phyloP scores from a whole-genome alignment of 306 rosid genomes.

The Begonia peltatifolia region DNA sequence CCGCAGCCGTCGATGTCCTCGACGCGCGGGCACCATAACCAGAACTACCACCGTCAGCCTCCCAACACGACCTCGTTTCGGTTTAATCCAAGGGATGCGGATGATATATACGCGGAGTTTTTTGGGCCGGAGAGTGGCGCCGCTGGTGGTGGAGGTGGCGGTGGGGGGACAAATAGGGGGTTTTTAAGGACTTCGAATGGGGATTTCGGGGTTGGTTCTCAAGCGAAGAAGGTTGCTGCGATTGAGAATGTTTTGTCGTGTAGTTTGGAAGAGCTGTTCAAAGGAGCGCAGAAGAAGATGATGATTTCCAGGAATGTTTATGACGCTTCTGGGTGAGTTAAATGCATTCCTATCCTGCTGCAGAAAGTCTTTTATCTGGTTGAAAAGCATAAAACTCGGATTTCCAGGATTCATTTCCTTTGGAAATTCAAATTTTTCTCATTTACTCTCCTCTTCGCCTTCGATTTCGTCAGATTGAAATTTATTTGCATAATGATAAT shows the following conservation, averaged over 20 bases:
- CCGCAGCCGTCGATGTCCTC: constrained; percentile 22
- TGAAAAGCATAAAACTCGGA: too few species aligned
- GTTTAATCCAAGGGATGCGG: constrained; percentile 56
- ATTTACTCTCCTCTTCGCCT: too few species aligned
- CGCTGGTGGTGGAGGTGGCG: constrained; percentile 7
- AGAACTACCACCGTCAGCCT: constrained; percentile 24
- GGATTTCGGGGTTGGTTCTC: constrained; percentile 11
- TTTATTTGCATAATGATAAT: too few species aligned
- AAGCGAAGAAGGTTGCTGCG: constrained; percentile 40
- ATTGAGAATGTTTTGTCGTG: constrained; percentile 56
- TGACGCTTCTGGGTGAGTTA: constrained; percentile 52
- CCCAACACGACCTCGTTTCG: constrained; percentile 28
- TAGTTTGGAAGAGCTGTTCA: constrained; percentile 77
- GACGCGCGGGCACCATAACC: constrained; percentile 12
- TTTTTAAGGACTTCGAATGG: constrained; percentile 41
- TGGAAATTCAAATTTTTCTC: too few species aligned
- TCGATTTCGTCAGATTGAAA: too few species aligned
- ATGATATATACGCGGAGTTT: constrained; percentile 64
- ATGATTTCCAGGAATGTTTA: constrained; percentile 60
- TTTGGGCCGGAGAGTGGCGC: constrained; percentile 42
- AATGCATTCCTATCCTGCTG: too few species aligned
- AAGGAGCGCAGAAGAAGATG: constrained; percentile 76
- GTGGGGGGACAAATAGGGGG: constrained; percentile 18
- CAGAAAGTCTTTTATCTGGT: too few species aligned
- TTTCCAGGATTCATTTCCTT: too few species aligned